Evolutionary conservation across 108 stramenopile species (phyloP), one percentile per base, ranked within the genome.

Genomic region (Skeletonema marinoi): DNA sequence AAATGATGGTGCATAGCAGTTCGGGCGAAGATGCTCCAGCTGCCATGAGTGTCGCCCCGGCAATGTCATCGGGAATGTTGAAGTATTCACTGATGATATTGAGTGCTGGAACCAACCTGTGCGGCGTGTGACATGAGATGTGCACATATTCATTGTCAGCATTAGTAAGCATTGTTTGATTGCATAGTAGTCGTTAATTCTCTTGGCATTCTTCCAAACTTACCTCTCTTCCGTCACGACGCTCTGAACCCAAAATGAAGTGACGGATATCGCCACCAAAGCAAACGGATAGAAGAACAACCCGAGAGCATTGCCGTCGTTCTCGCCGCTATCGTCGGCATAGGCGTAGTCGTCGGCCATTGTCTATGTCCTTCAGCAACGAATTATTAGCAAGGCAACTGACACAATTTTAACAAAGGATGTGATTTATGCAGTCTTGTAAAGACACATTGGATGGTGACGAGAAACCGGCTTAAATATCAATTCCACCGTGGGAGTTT

Each of bases 1-100:
- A 84, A 13, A 96, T 84, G 35, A 92, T 25, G 1, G 86, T 82
- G 65, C 80, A 80, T 29, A 92, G 85, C 0, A 94, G 67, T 76
- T 92, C 91, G 13, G 93, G 91, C 25, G 89, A 88, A 2, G 89
- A 91, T 33, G 91, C 91, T 4, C 91, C 93, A 3, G 93, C 91
- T 32, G 93, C 93, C 91, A 94, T 92, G 11, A 94, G 65, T 12
- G 91, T 94, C 13, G 93, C 93, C 8, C 93, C 91, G 6, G 93
- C 93, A 62, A 95, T 76, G 70, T 92, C 93, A 70, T 90, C 83
- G 11, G 90, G 82, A 70, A 96, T 90, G 11, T 84, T 67, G 35
- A 74, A 87, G 48, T 83, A 61, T 44, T 89, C 86, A 21, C 89
- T 77, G 70, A 96, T 91, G 16, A 91, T 87, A 69, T 94, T 91